These are phyloP conservation scores for Cystobasidium onofrii DNA, from an alignment of 768 basidiomycete genomes.

Conservation along the genomic window DNA sequence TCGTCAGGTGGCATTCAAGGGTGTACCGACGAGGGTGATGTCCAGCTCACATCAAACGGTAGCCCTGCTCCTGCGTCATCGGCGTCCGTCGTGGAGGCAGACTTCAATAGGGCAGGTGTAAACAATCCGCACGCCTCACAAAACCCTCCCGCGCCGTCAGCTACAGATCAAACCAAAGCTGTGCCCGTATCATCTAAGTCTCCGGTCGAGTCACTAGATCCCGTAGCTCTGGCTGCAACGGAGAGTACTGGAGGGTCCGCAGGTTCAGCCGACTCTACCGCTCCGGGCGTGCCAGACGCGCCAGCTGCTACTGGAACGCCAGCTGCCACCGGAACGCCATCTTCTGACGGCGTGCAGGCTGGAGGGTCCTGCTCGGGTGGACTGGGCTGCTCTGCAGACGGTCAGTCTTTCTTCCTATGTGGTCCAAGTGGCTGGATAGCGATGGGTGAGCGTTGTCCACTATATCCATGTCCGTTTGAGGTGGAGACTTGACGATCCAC, in stretches of 20 bases:
- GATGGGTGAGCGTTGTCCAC: neutral
- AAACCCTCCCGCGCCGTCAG: too few relatives aligned
- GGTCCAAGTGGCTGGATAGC: neutral
- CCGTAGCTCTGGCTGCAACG: too few relatives aligned
- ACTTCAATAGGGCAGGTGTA: neutral
- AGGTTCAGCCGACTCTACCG: neutral
- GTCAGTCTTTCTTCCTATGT: neutral
- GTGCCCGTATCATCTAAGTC: too few relatives aligned
- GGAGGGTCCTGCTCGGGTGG: neutral
- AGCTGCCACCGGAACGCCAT: too few relatives aligned
- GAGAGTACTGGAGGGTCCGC: too few relatives aligned
- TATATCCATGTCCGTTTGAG: too few relatives aligned
- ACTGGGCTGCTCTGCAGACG: neutral
- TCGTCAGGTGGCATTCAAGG: neutral
- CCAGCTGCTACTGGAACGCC: too few relatives aligned
- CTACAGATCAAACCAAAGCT: too few relatives aligned
- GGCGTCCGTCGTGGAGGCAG: neutral
- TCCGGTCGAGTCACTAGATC: too few relatives aligned
- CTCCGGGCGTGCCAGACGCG: neutral
- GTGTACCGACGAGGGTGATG: neutral
- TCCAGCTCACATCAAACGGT: neutral
- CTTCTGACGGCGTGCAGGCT: neutral
- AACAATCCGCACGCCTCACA: too few relatives aligned
- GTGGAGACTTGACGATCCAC: too few relatives aligned
- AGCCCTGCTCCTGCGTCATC: neutral